These are phyloP conservation scores for Zelopaecilomyces penicillatus DNA, from an alignment of 2,329 filamentous ascomycete genomes.

Conservation along the genomic window DNA sequence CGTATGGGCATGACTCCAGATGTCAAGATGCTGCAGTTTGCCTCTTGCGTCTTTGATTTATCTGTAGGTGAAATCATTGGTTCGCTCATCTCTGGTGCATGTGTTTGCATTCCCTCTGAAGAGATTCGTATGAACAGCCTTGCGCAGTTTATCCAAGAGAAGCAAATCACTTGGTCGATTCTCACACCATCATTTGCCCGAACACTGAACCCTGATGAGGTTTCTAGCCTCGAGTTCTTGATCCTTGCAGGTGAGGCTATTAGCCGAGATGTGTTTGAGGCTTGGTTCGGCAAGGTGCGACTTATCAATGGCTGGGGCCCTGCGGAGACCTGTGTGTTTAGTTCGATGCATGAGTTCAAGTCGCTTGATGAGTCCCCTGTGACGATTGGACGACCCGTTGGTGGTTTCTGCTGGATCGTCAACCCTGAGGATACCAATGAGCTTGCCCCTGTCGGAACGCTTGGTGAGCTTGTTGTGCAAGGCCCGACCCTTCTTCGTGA, in stretches of 20 bases:
- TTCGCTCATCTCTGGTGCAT: conserved; percentile 3
- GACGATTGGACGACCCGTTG: conserved; percentile 4
- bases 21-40: conserved; percentile 5
- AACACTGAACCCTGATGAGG: conserved; percentile 1
- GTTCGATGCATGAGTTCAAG: conserved; percentile 1
- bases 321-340: conserved; percentile 5
- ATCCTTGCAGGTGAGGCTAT: conserved; percentile 3
- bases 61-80: conserved; percentile 3
- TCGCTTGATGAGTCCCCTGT: background rate
- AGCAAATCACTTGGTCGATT: background rate
- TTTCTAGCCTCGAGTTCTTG: background rate
- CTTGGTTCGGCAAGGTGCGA: conserved; percentile 4
- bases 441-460: conserved; percentile 1
- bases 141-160: background rate
- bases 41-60: conserved; percentile 7
- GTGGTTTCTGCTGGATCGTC: conserved; percentile 9
- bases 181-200: conserved; percentile 2
- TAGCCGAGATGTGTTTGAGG: background rate
- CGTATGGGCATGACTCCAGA: conserved; percentile 1
- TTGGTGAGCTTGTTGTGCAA: conserved; percentile 3
- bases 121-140: background rate
- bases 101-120: conserved; percentile 1
- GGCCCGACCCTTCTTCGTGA: conserved; percentile 3
- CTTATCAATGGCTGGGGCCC: conserved; percentile 3
- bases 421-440: conserved; percentile 2